These are phyloP conservation scores for Hypoxylon rubiginosum DNA, from an alignment of 2,329 filamentous ascomycete species.

Conservation along the genomic window DNA sequence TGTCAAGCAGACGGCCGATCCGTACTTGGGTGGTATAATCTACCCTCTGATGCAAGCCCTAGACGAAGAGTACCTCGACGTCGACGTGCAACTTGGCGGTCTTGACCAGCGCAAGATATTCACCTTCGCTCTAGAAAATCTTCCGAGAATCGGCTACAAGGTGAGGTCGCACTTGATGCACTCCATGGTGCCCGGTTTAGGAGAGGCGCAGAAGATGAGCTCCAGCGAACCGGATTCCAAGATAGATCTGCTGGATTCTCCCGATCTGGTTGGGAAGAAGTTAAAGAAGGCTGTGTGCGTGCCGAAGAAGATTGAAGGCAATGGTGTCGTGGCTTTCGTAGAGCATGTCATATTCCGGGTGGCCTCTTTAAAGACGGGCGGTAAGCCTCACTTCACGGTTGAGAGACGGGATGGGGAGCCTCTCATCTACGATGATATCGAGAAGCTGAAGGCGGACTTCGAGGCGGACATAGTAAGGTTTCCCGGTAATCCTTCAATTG, in stretches of 20 bases:
- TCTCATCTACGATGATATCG: conserved; percentile 82
- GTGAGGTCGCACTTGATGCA: conserved; percentile 78
- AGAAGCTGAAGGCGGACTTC: conserved; percentile 85
- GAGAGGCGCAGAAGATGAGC: conserved; percentile 84
- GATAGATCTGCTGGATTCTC: conserved; percentile 89
- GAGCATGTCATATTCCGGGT: conserved; percentile 89
- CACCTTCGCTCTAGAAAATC: conserved; percentile 83
- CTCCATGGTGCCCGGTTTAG: conserved; percentile 89
- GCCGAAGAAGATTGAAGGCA: conserved; percentile 83
- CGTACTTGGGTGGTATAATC: conserved; percentile 78
- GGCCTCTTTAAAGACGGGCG: conserved; percentile 68
- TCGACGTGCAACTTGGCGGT: conserved; percentile 90
- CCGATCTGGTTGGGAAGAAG: conserved; percentile 84
- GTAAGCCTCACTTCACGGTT: conserved; percentile 75
- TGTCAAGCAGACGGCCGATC: conserved; percentile 89
- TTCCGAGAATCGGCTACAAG: conserved; percentile 88
- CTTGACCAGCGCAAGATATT: conserved; percentile 93
- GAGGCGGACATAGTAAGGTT: conserved; percentile 76
- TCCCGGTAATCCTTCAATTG: conserved; percentile 35
- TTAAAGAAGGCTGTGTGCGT: conserved; percentile 85
- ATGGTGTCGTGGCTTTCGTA: conserved; percentile 88
- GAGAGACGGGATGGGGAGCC: conserved; percentile 78
- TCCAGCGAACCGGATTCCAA: conserved; percentile 74
- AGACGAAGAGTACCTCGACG: conserved; percentile 89
- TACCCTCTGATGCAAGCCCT: conserved; percentile 92